A percentile compares a stretch with the other conserved stretches of the same genome.
phyloP scores from a whole-genome alignment of 441 rosid genomes.

The Populus trichocarpa region DNA sequence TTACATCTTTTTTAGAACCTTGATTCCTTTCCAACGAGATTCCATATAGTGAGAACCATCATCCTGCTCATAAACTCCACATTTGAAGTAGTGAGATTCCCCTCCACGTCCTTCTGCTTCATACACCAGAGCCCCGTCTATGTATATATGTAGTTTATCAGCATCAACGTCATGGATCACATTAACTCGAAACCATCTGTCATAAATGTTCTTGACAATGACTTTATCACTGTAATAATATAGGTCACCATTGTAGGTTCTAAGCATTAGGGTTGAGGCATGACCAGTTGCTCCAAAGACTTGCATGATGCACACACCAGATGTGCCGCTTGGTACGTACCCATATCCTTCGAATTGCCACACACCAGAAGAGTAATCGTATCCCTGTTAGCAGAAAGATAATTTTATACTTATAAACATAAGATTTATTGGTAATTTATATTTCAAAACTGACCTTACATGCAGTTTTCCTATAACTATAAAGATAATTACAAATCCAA shows the following conservation, averaged over 20 bases:
- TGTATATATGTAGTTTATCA: too few species aligned
- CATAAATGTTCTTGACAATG: conserved; percentile 15
- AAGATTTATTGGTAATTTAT: too few species aligned
- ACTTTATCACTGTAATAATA: conserved; percentile 14
- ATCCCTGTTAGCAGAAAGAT: conserved; percentile 12
- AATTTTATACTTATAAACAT: background rate
- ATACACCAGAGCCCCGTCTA: too few species aligned
- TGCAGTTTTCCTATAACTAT: too few species aligned
- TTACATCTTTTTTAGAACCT: background rate
- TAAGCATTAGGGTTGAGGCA: conserved; percentile 34
- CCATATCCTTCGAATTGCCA: conserved; percentile 42
- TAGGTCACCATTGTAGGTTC: conserved; percentile 30
- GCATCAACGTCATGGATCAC: conserved; percentile 33
- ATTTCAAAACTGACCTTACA: too few species aligned
- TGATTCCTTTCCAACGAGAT: background rate
- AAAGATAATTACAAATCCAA: too few species aligned
- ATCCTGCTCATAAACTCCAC: background rate
- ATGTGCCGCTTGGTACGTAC: conserved; percentile 30
- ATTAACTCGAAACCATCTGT: conserved; percentile 32
- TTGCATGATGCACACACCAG: conserved; percentile 31
- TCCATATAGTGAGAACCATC: background rate
- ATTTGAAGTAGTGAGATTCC: background rate
- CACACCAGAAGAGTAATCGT: conserved; percentile 21
- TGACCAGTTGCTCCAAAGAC: conserved; percentile 28
- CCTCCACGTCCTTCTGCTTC: background rate